phyloP scores from a whole-genome alignment of 768 basidiomycete genomes.

The Pisolithus albus region DNA sequence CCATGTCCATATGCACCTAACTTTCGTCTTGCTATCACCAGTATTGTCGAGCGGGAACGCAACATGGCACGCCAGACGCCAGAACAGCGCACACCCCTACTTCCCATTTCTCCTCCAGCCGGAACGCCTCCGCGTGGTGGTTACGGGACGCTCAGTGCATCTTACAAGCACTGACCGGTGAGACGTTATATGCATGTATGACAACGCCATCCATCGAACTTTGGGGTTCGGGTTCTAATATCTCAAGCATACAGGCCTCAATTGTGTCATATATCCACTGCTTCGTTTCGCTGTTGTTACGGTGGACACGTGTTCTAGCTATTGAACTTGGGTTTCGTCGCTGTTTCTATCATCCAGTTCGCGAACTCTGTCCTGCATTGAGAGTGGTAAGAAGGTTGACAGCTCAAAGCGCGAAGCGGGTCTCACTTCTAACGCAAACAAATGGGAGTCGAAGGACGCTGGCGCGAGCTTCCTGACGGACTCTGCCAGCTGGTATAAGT shows the following conservation, averaged over 20 bases:
- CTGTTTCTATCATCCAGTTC: no score
- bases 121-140: not conserved
- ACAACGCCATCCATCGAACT: not conserved
- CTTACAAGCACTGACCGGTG: not conserved
- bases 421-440: constrained; percentile 69
- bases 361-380: constrained; percentile 1
- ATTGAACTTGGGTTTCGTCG: no score
- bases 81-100: constrained; percentile 32
- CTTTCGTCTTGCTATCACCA: constrained; percentile 12
- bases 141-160: not conserved
- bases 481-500: constrained; percentile 70
- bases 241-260: no score
- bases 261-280: not conserved
- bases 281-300: not conserved
- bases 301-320: not conserved
- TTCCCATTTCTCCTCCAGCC: constrained; percentile 9
- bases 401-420: not conserved
- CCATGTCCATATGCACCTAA: not conserved
- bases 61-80: constrained; percentile 20
- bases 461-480: constrained; percentile 72
- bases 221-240: no score
- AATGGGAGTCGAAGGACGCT: constrained; percentile 66
- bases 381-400: not conserved
- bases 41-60: constrained; percentile 52
- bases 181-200: not conserved